A percentile compares a stretch with the other conserved stretches of the same genome.
Evolutionary conservation across 768 basidiomycete species (phyloP).

Genomic region (Amylocystis lapponica): DNA sequence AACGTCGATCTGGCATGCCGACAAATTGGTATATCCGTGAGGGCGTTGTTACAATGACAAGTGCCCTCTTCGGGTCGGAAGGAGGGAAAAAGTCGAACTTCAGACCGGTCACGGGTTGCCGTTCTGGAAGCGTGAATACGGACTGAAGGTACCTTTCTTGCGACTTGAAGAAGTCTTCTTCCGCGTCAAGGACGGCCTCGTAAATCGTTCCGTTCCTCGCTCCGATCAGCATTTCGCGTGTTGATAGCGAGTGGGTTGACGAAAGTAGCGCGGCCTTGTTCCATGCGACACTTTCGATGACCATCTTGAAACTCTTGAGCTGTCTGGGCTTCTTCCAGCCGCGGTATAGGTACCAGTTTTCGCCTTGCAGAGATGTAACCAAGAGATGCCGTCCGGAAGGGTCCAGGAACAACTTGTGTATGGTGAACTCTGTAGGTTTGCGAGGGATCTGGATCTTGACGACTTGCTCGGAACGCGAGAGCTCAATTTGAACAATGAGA

Average conservation of each 20-base stretch:
- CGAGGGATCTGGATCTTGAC: constrained; percentile 72
- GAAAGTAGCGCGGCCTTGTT: constrained; percentile 65
- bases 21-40: constrained; percentile 89
- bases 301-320: constrained; percentile 76
- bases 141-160: constrained; percentile 73
- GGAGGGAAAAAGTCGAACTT: constrained; percentile 74
- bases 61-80: constrained; percentile 50
- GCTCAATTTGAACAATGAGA: constrained; percentile 80
- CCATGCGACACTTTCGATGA: constrained; percentile 92
- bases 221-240: constrained; percentile 82
- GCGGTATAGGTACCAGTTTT: constrained; percentile 88
- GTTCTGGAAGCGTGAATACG: constrained; percentile 74
- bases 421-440: constrained; percentile 68
- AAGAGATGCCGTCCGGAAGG: constrained; percentile 90
- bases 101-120: constrained; percentile 79
- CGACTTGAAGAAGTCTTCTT: constrained; percentile 89
- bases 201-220: constrained; percentile 81
- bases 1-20: constrained; percentile 57
- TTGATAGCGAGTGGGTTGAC: constrained; percentile 64
- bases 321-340: constrained; percentile 78
- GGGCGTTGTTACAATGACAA: constrained; percentile 80
- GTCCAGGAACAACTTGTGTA: constrained; percentile 85
- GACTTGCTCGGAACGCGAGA: constrained; percentile 83
- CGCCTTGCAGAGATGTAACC: constrained; percentile 79
- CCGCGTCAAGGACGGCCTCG: constrained; percentile 84